These are phyloP conservation scores for Penicillium egyptiacum DNA, from an alignment of 495 filamentous ascomycete species.

Conservation along the genomic window DNA sequence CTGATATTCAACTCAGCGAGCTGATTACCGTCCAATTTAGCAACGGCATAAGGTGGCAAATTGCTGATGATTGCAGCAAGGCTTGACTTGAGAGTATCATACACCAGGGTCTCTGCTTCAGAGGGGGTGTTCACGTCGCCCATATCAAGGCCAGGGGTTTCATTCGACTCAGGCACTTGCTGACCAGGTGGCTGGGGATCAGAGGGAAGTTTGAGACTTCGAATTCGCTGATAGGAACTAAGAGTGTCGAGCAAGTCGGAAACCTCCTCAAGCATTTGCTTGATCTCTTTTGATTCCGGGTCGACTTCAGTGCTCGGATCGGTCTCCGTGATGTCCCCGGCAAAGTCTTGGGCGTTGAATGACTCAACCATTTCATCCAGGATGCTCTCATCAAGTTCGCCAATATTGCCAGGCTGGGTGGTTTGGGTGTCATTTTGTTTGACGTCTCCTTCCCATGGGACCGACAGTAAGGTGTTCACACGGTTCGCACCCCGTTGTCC, in stretches of 20 bases:
- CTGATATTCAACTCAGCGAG: conserved; percentile 78
- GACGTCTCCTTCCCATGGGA: conserved; percentile 39
- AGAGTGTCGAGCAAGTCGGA: conserved; percentile 83
- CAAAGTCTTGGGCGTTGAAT: conserved; percentile 44
- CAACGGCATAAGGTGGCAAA: conserved; percentile 81
- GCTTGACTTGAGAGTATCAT: conserved; percentile 72
- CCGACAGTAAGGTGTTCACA: conserved; percentile 52
- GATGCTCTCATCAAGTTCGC: conserved; percentile 47
- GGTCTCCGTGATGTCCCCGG: conserved; percentile 37
- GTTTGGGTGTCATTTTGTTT: conserved; percentile 30
- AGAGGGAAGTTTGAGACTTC: conserved; percentile 58
- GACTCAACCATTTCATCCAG: conserved; percentile 53
- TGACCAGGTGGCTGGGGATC: conserved; percentile 19
- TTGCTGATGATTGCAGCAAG: conserved; percentile 68
- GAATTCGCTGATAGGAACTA: conserved; percentile 81
- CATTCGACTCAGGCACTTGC: conserved; percentile 46
- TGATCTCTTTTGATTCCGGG: conserved; percentile 55
- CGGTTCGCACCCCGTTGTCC: conserved; percentile 65
- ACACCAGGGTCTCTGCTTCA: conserved; percentile 66
- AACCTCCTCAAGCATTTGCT: conserved; percentile 75
- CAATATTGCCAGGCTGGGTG: conserved; percentile 47
- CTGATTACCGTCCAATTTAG: conserved; percentile 82
- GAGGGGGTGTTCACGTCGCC: conserved; percentile 54
- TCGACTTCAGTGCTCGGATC: conserved; percentile 46
- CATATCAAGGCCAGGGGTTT: conserved; percentile 29